phyloP scores from a whole-genome alignment of 148 eudicot species.

The Silene uniflora region DNA sequence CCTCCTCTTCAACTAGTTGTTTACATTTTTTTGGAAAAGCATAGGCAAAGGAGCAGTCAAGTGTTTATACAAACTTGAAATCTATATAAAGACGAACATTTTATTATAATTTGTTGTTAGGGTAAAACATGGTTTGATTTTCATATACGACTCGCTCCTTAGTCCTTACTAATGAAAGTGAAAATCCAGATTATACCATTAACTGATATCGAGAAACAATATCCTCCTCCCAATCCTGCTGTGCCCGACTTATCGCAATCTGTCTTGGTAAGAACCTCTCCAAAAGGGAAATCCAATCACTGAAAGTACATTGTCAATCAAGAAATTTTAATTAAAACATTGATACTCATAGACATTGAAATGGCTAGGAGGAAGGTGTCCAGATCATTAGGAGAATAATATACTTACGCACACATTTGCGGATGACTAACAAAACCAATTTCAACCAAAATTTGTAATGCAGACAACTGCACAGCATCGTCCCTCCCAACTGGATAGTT shows the following conservation, averaged over 20 bases:
- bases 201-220: slow-evolving; percentile 73
- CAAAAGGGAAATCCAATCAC: slow-evolving; percentile 92
- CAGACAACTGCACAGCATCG: slow-evolving; percentile 92
- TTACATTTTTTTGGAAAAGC: not conserved
- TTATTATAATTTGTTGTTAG: no score
- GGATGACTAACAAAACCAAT: slow-evolving; percentile 72
- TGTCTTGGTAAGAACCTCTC: slow-evolving; percentile 90
- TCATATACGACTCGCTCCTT: not conserved
- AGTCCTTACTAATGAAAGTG: slow-evolving; percentile 1
- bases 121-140: not conserved
- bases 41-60: not conserved
- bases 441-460: slow-evolving; percentile 89
- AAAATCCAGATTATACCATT: slow-evolving; percentile 47
- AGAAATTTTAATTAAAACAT: slow-evolving; percentile 6
- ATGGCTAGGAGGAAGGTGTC: slow-evolving; percentile 1
- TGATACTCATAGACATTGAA: not conserved
- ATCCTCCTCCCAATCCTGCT: slow-evolving; percentile 88
- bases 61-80: not conserved
- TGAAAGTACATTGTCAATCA: slow-evolving; percentile 29
- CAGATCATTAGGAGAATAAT: not conserved
- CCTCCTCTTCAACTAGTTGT: not conserved
- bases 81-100: not conserved
- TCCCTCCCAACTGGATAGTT: slow-evolving; percentile 98
- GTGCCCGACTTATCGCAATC: slow-evolving; percentile 86
- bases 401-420: slow-evolving; percentile 85